phyloP scores from a whole-genome alignment of 306 rosid genomes.

The Vachellia collinsii region DNA sequence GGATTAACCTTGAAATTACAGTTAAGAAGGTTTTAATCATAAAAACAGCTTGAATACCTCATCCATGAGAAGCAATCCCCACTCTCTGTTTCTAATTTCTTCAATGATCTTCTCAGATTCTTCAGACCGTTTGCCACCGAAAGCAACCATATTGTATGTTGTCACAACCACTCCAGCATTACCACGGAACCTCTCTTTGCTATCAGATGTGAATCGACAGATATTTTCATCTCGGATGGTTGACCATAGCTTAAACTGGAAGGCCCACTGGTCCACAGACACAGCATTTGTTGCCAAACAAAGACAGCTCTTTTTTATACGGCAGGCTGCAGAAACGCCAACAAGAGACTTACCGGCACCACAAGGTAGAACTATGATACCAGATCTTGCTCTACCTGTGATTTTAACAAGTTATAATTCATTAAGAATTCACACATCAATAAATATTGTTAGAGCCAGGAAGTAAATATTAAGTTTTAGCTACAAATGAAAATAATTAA shows the following conservation, averaged over 20 bases:
- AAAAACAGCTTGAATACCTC: constrained; percentile 58
- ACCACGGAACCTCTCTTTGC: constrained; percentile 95
- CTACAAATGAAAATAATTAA: constrained; percentile 2
- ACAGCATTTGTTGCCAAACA: constrained; percentile 99
- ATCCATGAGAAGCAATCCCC: constrained; percentile 99
- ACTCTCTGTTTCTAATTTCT: constrained; percentile 96
- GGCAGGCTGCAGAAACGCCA: constrained; percentile 97
- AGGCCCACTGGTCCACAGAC: constrained; percentile 99
- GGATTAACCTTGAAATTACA: constrained; percentile 27
- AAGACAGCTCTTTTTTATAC: constrained; percentile 91
- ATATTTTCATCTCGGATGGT: constrained; percentile 91
- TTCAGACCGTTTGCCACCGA: constrained; percentile 94
- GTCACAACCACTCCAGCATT: constrained; percentile 97
- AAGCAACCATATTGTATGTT: constrained; percentile 96
- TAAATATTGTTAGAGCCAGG: constrained; percentile 25
- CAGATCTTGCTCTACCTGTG: constrained; percentile 97
- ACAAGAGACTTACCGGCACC: constrained; percentile 99
- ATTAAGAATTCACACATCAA: constrained; percentile 21
- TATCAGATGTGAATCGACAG: constrained; percentile 96
- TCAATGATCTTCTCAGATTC: constrained; percentile 98
- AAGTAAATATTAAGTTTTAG: constrained; percentile 17
- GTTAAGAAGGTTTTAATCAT: constrained; percentile 17
- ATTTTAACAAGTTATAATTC: constrained; percentile 21
- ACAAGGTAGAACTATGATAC: constrained; percentile 94
- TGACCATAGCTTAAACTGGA: constrained; percentile 96